phyloP scores from a whole-genome alignment of 441 rosid genomes.

The Adansonia gregorii region DNA sequence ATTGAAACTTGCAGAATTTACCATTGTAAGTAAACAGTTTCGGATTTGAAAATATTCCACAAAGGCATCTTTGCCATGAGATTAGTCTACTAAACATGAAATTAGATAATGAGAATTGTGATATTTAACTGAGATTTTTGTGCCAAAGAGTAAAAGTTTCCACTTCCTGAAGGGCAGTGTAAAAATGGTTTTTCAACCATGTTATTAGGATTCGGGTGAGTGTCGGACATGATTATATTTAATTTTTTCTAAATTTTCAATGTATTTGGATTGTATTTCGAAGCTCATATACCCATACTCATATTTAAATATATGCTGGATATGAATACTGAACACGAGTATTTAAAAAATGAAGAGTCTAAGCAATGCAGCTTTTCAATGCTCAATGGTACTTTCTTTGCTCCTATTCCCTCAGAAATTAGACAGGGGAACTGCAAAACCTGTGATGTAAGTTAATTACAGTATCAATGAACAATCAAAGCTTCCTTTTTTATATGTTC shows the following conservation, averaged over 20 bases:
- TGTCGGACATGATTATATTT: no score
- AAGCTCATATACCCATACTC: no score
- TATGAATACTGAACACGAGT: no score
- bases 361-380: no score
- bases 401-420: not conserved
- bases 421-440: not conserved
- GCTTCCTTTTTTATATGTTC: not conserved
- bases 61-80: not conserved
- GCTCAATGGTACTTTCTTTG: not conserved
- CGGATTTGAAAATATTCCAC: not conserved
- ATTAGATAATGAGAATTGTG: not conserved
- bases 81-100: conserved; percentile 4
- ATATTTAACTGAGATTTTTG: not conserved
- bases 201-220: no score
- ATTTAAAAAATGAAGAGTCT: no score
- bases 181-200: no score
- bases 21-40: not conserved
- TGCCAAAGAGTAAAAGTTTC: not conserved
- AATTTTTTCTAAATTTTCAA: no score
- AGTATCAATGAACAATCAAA: not conserved
- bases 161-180: no score
- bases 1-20: not conserved
- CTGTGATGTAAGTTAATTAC: not conserved
- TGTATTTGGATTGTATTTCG: no score
- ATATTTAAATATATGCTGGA: no score